Base-by-base conservation (phyloP, 345 rosid species). In the Murraya paniculata region DNA sequence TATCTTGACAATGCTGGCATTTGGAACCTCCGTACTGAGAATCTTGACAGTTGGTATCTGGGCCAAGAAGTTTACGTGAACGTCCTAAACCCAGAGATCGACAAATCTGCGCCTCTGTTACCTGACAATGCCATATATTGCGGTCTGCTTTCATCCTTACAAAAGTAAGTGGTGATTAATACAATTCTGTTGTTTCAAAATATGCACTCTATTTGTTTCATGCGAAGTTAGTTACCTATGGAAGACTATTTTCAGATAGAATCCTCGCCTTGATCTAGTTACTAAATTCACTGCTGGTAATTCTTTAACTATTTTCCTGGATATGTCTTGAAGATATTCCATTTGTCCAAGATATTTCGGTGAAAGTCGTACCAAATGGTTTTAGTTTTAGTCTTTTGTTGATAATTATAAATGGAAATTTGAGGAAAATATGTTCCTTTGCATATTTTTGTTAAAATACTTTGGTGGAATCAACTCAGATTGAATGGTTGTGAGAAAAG, bases 1-100 rank as follows among this genome's bases (percentile, higher is more conserved):
- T 90, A 90, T 64, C 89, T 95, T 27, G 99, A 93, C 85, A 93
- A 92, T 87, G 88, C 96, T 9, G 99, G 99, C 70, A 85, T 93
- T 68, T 93, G 99, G 99, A 95, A 95, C 78, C 92, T 95, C 64
- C 91, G 96, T 4, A 70, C 84, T 2, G 87, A 95, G 89, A 95
- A 92, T 86, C 96, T 95, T 0, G 84, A 90, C 80, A 87, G 95
- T 7, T 93, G 98, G 99, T 89, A 91, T 85, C 85, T 93, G 67
- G 98, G 99, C n/a, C 95, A 92, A 83, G 97, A 95, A 83, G 82
- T 84, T 61, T 92, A 93, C 72, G 64, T 95, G 77, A 90, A 85
- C 28, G 95, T 92, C 30, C 65, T 86, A 38, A 93, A 95, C 83
- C 94, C 89, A 2, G 98, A 95, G 86, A 62, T 38, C 4, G 98